These are phyloP conservation scores for Escallonia rubra DNA, from an alignment of 129 eudicot species.

Conservation along the genomic window DNA sequence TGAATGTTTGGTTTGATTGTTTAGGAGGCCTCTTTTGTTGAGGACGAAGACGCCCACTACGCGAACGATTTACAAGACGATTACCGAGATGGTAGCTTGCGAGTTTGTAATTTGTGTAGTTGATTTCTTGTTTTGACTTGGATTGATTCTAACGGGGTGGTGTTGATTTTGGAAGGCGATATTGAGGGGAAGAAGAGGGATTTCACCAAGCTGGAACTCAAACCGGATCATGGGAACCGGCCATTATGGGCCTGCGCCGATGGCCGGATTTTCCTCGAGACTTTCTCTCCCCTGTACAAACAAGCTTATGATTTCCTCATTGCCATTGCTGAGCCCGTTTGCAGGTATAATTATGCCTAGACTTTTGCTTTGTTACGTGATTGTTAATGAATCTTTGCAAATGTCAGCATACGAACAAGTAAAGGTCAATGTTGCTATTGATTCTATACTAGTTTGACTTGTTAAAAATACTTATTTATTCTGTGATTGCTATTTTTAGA, in stretches of 20 bases:
- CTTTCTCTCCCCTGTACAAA: constrained; percentile 77
- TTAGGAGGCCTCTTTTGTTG: constrained; percentile 35
- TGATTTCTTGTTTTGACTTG: constrained; percentile 7
- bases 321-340: constrained; percentile 93
- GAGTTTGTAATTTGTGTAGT: not conserved
- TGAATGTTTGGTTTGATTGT: not conserved
- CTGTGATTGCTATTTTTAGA: too few relatives aligned
- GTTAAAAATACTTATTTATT: too few relatives aligned
- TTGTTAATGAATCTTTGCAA: too few relatives aligned
- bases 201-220: constrained; percentile 83
- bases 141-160: not conserved
- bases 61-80: constrained; percentile 45
- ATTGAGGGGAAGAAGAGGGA: constrained; percentile 62
- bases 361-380: too few relatives aligned
- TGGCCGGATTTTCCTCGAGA: constrained; percentile 94
- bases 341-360: constrained; percentile 49
- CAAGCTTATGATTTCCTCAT: constrained; percentile 95
- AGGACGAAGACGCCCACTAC: constrained; percentile 46
- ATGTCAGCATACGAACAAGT: too few relatives aligned
- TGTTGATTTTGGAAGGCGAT: constrained; percentile 18
- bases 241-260: constrained; percentile 98
- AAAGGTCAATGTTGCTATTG: too few relatives aligned
- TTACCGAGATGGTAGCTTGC: constrained; percentile 49
- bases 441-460: too few relatives aligned
- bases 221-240: constrained; percentile 79